Conservation (phyloP, 345 rosid species). For the thale cress (Arabidopsis thaliana) region DNA sequence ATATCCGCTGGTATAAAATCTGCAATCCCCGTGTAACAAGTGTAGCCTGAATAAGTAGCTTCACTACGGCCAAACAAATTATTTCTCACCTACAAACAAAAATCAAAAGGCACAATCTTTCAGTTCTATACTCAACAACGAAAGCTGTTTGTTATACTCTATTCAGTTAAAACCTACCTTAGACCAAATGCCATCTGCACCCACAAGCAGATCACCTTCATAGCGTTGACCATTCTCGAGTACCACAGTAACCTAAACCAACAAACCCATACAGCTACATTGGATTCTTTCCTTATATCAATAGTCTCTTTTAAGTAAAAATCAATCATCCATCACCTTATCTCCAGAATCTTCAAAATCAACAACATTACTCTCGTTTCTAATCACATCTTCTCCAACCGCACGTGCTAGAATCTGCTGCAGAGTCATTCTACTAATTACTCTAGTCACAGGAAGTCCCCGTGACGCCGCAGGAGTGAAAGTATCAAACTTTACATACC, state of each 20-base stretch:
- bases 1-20: conserved; percentile 92
- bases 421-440: conserved; percentile 87
- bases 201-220: conserved; percentile 89
- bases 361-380: conserved; percentile 83
- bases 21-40: conserved; percentile 95
- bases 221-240: conserved; percentile 77
- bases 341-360: conserved; percentile 78
- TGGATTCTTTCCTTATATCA: neutral
- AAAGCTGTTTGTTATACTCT: neutral
- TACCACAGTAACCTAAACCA: conserved; percentile 69
- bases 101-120: conserved; percentile 20
- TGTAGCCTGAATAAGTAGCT: conserved; percentile 80
- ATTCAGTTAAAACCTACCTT: conserved; percentile 57
- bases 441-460: conserved; percentile 93
- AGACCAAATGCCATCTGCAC: conserved; percentile 99
- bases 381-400: conserved; percentile 80
- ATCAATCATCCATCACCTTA: conserved; percentile 55
- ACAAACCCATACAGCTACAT: conserved; percentile 28
- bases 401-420: conserved; percentile 81
- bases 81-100: conserved; percentile 66
- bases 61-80: conserved; percentile 80
- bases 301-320: neutral
- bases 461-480: conserved; percentile 90
- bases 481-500: conserved; percentile 93
- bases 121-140: neutral